Evolutionary conservation across 1,284 basidiomycete species (phyloP).

Genomic region (Ceratobasidium sp.): DNA sequence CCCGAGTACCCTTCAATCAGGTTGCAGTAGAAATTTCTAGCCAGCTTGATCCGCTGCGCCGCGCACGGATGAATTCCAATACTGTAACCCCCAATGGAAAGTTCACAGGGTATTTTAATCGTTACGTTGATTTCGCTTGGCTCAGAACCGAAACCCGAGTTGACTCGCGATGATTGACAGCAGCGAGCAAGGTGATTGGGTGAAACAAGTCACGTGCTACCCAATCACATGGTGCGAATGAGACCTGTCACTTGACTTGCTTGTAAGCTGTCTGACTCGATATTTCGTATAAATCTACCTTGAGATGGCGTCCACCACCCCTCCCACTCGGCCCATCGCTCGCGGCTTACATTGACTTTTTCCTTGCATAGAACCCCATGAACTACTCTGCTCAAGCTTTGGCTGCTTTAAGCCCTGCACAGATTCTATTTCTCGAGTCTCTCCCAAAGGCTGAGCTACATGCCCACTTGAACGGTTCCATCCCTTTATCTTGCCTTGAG

Average conservation of each 20-base stretch:
- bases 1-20: neutral
- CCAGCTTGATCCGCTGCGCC: neutral
- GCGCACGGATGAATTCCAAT: neutral
- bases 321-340: neutral
- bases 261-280: neutral
- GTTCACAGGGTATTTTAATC: too few species aligned
- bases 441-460: slow-evolving; percentile 85
- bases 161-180: neutral
- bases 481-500: slow-evolving; percentile 74
- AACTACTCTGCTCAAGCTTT: slow-evolving; percentile 60
- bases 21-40: neutral
- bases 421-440: slow-evolving; percentile 68
- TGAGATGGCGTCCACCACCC: neutral
- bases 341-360: neutral
- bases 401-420: slow-evolving; percentile 63
- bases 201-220: neutral
- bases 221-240: neutral
- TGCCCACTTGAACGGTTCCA: slow-evolving; percentile 85
- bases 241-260: neutral
- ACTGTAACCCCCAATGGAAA: neutral
- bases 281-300: neutral
- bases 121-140: too few species aligned
- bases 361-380: neutral
- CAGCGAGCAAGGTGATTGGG: too few species aligned
- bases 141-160: neutral